phyloP scores from a whole-genome alignment of 345 rosid genomes.

The Zanthoxylum bungeanum region DNA sequence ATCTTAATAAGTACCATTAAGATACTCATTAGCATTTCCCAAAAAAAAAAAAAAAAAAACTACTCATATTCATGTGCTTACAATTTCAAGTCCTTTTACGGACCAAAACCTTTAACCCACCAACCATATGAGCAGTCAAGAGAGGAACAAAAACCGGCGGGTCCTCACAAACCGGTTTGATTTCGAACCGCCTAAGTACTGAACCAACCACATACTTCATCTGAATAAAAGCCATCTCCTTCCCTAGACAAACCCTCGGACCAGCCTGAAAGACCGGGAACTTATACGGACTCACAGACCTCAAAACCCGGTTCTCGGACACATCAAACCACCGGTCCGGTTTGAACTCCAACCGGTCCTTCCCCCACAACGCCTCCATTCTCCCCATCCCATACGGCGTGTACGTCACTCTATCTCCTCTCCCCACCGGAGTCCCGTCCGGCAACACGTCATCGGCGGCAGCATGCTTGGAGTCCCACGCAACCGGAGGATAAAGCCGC shows the following conservation, averaged over 20 bases:
- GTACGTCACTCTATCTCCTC: slow-evolving; percentile 58
- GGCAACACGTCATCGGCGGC: slow-evolving; percentile 50
- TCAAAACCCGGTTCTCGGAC: slow-evolving; percentile 23
- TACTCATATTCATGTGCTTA: background rate
- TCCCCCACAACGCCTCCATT: slow-evolving; percentile 70
- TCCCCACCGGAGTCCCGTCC: slow-evolving; percentile 51
- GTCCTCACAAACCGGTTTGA: slow-evolving; percentile 26
- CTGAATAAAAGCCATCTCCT: slow-evolving; percentile 70
- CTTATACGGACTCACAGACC: slow-evolving; percentile 43
- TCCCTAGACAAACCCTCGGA: slow-evolving; percentile 71
- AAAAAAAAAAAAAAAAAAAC: too few relatives aligned
- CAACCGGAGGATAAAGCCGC: slow-evolving; percentile 73
- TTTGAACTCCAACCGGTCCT: slow-evolving; percentile 56
- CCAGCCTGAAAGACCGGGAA: slow-evolving; percentile 77
- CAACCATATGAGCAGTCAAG: slow-evolving; percentile 68
- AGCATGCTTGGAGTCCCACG: slow-evolving; percentile 73
- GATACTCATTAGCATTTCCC: too few relatives aligned
- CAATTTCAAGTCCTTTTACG: slow-evolving; percentile 20
- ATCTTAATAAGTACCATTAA: too few relatives aligned
- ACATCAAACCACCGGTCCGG: slow-evolving; percentile 59
- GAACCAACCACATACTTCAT: slow-evolving; percentile 71
- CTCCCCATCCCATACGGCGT: slow-evolving; percentile 77
- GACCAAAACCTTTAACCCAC: slow-evolving; percentile 57
- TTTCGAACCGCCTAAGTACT: slow-evolving; percentile 39
- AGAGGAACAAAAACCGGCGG: slow-evolving; percentile 57